Percentiles rank a stretch among this genome's conserved stretches.
Evolutionary conservation across 371 early-diverging fungal species (phyloP).

Genomic region (Batkoa obscura): DNA sequence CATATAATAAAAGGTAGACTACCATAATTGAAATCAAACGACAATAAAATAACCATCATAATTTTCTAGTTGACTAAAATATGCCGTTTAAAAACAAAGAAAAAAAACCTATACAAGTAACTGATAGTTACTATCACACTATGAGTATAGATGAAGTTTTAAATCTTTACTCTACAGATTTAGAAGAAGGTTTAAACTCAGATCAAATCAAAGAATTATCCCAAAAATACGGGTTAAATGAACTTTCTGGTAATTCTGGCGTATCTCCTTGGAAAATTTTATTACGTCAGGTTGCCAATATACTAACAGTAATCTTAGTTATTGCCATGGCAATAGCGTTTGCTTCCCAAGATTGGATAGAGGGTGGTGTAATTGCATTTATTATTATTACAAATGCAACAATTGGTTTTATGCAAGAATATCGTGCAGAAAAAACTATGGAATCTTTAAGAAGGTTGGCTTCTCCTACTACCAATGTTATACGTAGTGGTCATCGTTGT

Average conservation of each 20-base stretch:
- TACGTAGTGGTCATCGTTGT: conserved; percentile 51
- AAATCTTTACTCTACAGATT: conserved; percentile 26
- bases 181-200: conserved; percentile 36
- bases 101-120: no score
- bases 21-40: no score
- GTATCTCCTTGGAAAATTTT: conserved; percentile 47
- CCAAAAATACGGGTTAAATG: conserved; percentile 47
- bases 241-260: conserved; percentile 39
- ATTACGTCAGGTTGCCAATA: conserved; percentile 56
- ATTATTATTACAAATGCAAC: conserved; percentile 57
- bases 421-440: conserved; percentile 70
- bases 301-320: conserved; percentile 62
- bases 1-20: no score
- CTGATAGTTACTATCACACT: conserved; percentile 27
- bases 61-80: no score
- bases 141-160: conserved; percentile 28
- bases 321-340: conserved; percentile 40
- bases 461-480: conserved; percentile 51
- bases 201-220: conserved; percentile 27
- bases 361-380: conserved; percentile 42
- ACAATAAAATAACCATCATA: no score
- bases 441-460: conserved; percentile 62
- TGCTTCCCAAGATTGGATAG: conserved; percentile 33
- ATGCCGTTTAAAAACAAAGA: no score
- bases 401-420: conserved; percentile 77